Evolutionary conservation across 208 protist genomes (phyloP).

Genomic region (Acanthamoeba triangularis): DNA sequence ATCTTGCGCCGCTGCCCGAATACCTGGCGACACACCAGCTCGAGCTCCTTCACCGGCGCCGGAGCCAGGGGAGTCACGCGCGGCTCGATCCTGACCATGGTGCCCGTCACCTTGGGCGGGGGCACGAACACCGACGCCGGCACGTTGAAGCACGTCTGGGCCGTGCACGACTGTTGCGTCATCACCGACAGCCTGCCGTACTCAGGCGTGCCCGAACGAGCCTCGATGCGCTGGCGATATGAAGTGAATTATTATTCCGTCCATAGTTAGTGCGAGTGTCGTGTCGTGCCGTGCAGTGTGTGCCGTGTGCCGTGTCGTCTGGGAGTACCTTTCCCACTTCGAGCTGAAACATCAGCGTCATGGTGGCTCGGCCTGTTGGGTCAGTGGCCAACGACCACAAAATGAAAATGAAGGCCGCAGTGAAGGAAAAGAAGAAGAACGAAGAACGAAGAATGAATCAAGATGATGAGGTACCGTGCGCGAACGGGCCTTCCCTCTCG

Average conservation of each 20-base stretch:
- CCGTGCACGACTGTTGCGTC: constrained; percentile 61
- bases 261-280: not conserved
- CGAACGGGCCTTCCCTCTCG: constrained; percentile 27
- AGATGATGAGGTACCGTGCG: constrained; percentile 39
- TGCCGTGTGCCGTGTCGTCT: no score
- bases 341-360: constrained; percentile 66
- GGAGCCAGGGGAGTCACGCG: not conserved
- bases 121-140: constrained; percentile 50
- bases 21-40: constrained; percentile 50
- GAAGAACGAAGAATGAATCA: no score
- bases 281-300: not conserved
- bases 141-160: constrained; percentile 8
- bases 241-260: not conserved
- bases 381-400: not conserved
- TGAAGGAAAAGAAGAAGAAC: no score
- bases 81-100: constrained; percentile 30
- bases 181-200: constrained; percentile 57
- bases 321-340: not conserved
- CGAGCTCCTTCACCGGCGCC: constrained; percentile 30
- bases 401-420: no score
- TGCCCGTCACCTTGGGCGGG: constrained; percentile 52
- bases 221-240: not conserved
- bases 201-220: not conserved
- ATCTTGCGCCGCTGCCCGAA: constrained; percentile 45
- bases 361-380: not conserved